Evolutionary conservation across 306 rosid species (phyloP).

Genomic region (Myrica gale): DNA sequence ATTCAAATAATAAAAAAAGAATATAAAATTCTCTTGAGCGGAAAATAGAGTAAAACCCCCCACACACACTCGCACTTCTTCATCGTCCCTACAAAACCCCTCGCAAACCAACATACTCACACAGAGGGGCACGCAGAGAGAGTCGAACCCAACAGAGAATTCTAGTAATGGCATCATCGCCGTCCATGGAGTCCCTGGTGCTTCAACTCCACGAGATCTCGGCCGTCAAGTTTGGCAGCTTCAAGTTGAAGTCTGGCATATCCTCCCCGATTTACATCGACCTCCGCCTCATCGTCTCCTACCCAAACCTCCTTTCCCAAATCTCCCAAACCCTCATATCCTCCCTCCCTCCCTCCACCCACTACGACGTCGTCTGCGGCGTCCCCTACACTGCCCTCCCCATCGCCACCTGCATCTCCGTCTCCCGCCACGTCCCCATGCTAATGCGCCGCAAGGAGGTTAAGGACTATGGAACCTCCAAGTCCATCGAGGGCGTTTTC

Average conservation of each 20-base stretch:
- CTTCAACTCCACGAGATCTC: conserved; percentile 80
- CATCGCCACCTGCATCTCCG: conserved; percentile 74
- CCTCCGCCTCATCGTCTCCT: conserved; percentile 83
- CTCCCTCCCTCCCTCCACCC: conserved; percentile 52
- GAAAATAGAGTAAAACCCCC: no score
- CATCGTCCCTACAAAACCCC: background rate
- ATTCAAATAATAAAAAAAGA: no score
- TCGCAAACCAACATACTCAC: background rate
- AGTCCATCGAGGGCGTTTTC: conserved; percentile 74
- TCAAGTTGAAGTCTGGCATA: conserved; percentile 92
- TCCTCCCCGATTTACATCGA: conserved; percentile 86
- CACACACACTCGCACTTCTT: no score
- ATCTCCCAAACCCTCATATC: conserved; percentile 73
- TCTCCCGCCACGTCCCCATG: conserved; percentile 60
- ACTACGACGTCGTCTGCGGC: conserved; percentile 70
- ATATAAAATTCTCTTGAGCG: no score
- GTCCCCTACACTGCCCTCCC: conserved; percentile 94
- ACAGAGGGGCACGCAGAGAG: background rate
- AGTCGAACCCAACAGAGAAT: background rate
- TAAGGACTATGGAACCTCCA: conserved; percentile 87
- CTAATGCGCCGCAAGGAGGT: conserved; percentile 92
- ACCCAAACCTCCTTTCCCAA: conserved; percentile 69
- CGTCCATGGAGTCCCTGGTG: conserved; percentile 65
- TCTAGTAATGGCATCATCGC: conserved; percentile 34
- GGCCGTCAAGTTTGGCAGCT: conserved; percentile 88